Conservation (phyloP, 2,329 filamentous ascomycete species). For the Arthrobotrys entomopaga region DNA sequence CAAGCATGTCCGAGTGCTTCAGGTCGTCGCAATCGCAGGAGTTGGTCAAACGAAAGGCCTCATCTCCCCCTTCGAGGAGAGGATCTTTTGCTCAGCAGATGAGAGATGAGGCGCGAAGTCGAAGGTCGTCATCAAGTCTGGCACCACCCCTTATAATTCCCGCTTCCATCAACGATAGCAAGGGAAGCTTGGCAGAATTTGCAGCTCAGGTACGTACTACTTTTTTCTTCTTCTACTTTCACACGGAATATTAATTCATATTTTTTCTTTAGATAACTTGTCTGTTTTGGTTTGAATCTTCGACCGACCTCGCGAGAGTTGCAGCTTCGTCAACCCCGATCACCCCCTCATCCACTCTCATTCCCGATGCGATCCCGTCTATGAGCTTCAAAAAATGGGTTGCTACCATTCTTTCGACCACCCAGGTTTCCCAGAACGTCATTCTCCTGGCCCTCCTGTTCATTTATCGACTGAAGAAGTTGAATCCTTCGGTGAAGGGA, state of each 20-base stretch:
- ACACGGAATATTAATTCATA: conserved; percentile 8
- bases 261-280: conserved; percentile 80
- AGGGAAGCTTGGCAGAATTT: conserved; percentile 82
- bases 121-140: conserved; percentile 34
- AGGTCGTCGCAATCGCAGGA: conserved; percentile 37
- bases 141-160: conserved; percentile 66
- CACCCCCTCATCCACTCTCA: conserved; percentile 64
- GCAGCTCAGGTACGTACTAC: conserved; percentile 76
- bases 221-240: not conserved
- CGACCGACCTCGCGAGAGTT: conserved; percentile 78
- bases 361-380: conserved; percentile 77
- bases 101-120: conserved; percentile 35
- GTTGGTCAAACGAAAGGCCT: conserved; percentile 39
- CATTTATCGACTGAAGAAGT: conserved; percentile 89
- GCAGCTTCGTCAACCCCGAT: conserved; percentile 65
- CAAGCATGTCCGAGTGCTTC: conserved; percentile 48
- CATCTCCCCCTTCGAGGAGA: conserved; percentile 41
- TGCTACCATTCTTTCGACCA: conserved; percentile 86
- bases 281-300: conserved; percentile 96
- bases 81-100: conserved; percentile 50
- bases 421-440: conserved; percentile 95
- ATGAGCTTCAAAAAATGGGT: conserved; percentile 93
- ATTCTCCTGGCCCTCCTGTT: conserved; percentile 89
- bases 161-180: conserved; percentile 76
- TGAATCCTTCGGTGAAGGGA: conserved; percentile 87